Percentiles rank a stretch among this genome's conserved stretches.
Conservation (phyloP, 495 filamentous ascomycete genomes). For the Aspergillus avenaceus region DNA sequence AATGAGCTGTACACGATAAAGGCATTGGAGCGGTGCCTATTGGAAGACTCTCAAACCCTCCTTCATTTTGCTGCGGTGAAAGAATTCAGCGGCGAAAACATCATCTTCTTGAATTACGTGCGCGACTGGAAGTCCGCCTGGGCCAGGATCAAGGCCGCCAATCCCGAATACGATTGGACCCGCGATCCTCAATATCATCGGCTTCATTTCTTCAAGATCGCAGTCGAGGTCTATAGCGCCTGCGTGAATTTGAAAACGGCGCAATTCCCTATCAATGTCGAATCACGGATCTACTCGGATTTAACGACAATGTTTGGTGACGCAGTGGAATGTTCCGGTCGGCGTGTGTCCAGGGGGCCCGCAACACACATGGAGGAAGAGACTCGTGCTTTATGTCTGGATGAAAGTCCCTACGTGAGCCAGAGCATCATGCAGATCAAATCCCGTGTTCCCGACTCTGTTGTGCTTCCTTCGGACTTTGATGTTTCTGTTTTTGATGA, state of each 20-base stretch:
- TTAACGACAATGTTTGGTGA: slow-evolving; percentile 39
- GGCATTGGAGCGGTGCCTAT: slow-evolving; percentile 48
- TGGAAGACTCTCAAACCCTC: slow-evolving; percentile 41
- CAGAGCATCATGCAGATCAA: slow-evolving; percentile 10
- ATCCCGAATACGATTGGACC: slow-evolving; percentile 18
- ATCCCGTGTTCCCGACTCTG: slow-evolving; percentile 9
- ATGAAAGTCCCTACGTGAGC: slow-evolving; percentile 4
- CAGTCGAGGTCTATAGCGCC: slow-evolving; percentile 47
- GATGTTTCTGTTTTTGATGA: slow-evolving; percentile 44
- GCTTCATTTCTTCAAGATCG: slow-evolving; percentile 17
- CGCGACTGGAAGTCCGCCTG: slow-evolving; percentile 45
- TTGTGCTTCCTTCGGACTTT: slow-evolving; percentile 40
- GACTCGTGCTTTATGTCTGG: slow-evolving; percentile 7
- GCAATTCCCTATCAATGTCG: slow-evolving; percentile 55
- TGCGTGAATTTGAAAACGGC: slow-evolving; percentile 43
- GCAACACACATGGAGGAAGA: slow-evolving; percentile 3
- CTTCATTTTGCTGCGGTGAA: slow-evolving; percentile 49
- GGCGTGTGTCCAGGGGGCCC: not conserved
- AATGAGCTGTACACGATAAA: slow-evolving; percentile 41
- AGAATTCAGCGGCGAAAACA: slow-evolving; percentile 58
- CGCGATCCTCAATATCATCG: slow-evolving; percentile 31
- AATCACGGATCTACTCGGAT: slow-evolving; percentile 27
- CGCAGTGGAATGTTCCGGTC: slow-evolving; percentile 7
- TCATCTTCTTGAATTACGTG: slow-evolving; percentile 51
- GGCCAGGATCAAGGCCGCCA: slow-evolving; percentile 4